phyloP scores from a whole-genome alignment of 306 rosid species.

The Senna tora region DNA sequence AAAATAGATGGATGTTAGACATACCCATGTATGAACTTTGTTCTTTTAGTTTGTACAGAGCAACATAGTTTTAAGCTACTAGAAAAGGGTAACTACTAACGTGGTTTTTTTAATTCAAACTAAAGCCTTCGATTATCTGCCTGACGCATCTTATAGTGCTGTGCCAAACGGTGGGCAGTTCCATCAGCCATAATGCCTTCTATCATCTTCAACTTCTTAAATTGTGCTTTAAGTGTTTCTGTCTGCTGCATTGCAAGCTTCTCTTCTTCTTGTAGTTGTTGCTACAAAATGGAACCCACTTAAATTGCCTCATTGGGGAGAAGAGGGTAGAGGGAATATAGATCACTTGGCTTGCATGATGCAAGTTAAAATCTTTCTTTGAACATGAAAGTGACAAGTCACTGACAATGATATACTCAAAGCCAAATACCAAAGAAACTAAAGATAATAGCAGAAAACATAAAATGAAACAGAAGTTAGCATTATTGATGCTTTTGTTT shows the following conservation, averaged over 20 bases:
- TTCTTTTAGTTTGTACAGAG: background rate
- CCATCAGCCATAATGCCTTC: conserved; percentile 58
- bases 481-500: background rate
- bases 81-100: conserved; percentile 6
- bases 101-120: background rate
- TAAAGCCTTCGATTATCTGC: conserved; percentile 42
- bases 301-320: background rate
- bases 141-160: conserved; percentile 36
- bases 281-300: conserved; percentile 42
- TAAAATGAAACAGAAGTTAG: background rate
- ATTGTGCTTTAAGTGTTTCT: conserved; percentile 47
- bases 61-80: conserved; percentile 12
- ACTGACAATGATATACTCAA: background rate
- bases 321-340: background rate
- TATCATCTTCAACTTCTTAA: conserved; percentile 62
- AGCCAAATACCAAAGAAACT: background rate
- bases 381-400: background rate
- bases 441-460: background rate
- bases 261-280: conserved; percentile 61
- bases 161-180: conserved; percentile 64
- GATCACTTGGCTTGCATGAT: background rate
- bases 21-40: background rate
- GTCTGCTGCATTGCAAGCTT: conserved; percentile 67
- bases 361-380: background rate
- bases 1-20: background rate